Evolutionary conservation across 2,329 filamentous ascomycete genomes (phyloP), one percentile per base, ranked within the genome.

Genomic region (Penicillium thymicola): DNA sequence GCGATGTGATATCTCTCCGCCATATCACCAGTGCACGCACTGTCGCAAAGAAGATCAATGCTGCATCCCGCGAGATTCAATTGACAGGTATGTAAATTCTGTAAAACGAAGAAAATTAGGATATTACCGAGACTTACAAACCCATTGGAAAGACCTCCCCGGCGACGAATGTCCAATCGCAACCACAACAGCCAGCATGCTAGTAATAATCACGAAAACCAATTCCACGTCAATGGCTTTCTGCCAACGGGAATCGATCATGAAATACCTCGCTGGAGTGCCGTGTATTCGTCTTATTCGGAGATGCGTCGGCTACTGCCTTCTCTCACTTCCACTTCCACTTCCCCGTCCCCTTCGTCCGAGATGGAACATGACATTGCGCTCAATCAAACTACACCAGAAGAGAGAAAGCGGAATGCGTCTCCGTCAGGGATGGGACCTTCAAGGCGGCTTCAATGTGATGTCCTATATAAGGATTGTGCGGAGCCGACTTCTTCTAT

Each of bases 251-350:
- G 28, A 4, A 41, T 46, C 10, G 48, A 56, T 6, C 54, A 56
- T 9, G 48, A 52, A 7, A 23, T 56, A 28, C 54, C 54, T 0
- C 54, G 41, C n/a, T 56, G 54, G 54, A 56, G 54, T 34, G 41
- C 48, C 2, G 8, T 52, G 28, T 56, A 46, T 23, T 56, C 54
- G 16, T 28, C 10, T 4, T 52, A 46, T 11, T 52, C 41, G 8
- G 54, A 56, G 28, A 36, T 52, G 3, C n/a, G 49, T 9, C 48
- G 54, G 27, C 10, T 56, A 18, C 27, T 55, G 14, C 48, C 48
- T 13, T 21, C 18, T 23, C 28, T 34, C 23, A 28, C 40, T 27
- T 38, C 38, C 23, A 27, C 40, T 27, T 38, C 38, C 3, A 30
- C 43, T n/a, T 50, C 23, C 8, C 38, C 45, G 30, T 43, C 27